Evolutionary conservation across 176 grass and related monocot genomes (phyloP).

Genomic region (Ampelocalamus luodianensis): DNA sequence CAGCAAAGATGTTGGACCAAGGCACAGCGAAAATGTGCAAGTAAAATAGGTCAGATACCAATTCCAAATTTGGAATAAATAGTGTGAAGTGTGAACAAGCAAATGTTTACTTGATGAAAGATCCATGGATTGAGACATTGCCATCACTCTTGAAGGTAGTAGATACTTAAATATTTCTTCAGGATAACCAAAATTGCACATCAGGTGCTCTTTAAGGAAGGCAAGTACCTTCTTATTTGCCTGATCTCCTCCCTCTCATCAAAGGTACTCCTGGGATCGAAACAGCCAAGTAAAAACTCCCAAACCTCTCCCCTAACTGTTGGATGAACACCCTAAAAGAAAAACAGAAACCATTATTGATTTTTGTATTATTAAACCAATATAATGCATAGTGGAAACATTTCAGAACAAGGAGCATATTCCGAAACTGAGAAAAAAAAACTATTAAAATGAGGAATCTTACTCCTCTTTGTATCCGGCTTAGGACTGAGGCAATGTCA

Average conservation of each 20-base stretch:
- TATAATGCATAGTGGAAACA: conserved; percentile 24
- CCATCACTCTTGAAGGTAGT: background rate
- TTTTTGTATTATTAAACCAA: conserved; percentile 25
- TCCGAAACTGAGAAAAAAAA: conserved; percentile 31
- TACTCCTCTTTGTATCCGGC: conserved; percentile 94
- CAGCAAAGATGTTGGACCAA: background rate
- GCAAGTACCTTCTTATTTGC: conserved; percentile 83
- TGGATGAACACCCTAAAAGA: conserved; percentile 91
- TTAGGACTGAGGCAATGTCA: conserved; percentile 91
- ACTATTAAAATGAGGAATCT: conserved; percentile 22
- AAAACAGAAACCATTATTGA: conserved; percentile 31
- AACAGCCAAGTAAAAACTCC: conserved; percentile 98
- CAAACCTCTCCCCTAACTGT: conserved; percentile 96
- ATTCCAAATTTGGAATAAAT: conserved; percentile 14
- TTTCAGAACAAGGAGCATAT: background rate
- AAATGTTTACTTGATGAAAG: conserved; percentile 27
- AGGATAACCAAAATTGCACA: background rate
- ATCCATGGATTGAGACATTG: conserved; percentile 5
- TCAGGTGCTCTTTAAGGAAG: conserved; percentile 21
- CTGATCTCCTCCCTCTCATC: conserved; percentile 92
- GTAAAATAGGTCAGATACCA: background rate
- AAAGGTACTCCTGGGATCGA: conserved; percentile 86
- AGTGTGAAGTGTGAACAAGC: background rate
- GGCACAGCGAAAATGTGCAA: conserved; percentile 1
- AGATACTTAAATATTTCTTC: conserved; percentile 7